A percentile compares a stretch with the other conserved stretches of the same genome.
These are phyloP conservation scores for Pneumocystis wakefieldiae DNA, from an alignment of 1,139 yeast genomes.

Conservation along the genomic window DNA sequence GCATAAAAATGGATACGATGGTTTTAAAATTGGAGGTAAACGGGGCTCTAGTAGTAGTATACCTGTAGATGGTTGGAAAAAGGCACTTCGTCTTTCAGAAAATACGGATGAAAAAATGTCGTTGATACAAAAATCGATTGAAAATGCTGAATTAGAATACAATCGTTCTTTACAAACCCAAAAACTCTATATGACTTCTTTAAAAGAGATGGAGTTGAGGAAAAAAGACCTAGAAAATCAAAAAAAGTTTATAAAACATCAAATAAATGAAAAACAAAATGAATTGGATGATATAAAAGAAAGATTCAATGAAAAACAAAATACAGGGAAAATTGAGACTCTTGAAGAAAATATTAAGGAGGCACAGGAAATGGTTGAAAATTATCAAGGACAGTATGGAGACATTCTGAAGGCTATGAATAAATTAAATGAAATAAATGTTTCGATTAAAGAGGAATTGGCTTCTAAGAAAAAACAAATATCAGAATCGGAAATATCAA, in stretches of 20 bases:
- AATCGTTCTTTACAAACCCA: background rate
- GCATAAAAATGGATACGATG: constrained; percentile 32
- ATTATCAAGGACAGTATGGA: constrained; percentile 2
- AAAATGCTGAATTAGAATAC: background rate
- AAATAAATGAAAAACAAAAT: background rate
- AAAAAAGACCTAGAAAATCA: background rate
- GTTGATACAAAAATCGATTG: background rate
- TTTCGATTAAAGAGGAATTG: background rate
- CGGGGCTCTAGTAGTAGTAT: constrained; percentile 40
- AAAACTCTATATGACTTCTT: background rate
- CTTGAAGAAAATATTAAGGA: constrained; percentile 16
- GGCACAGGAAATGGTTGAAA: constrained; percentile 12
- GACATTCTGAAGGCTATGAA: constrained; percentile 2
- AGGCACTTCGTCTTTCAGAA: constrained; percentile 16
- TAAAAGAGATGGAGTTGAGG: background rate
- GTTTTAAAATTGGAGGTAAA: constrained; percentile 22
- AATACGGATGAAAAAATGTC: constrained; percentile 11
- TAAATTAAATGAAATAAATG: constrained; percentile 1
- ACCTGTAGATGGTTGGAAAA: constrained; percentile 36
- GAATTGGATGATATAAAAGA: constrained; percentile 1
- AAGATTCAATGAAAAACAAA: background rate
- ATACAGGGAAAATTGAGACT: constrained; percentile 1
- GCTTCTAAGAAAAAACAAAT: background rate
- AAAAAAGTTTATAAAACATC: background rate
- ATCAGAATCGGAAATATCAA: background rate